These are phyloP conservation scores for Alternaria burnsii DNA, from an alignment of 2,329 filamentous ascomycete genomes.

Conservation along the genomic window DNA sequence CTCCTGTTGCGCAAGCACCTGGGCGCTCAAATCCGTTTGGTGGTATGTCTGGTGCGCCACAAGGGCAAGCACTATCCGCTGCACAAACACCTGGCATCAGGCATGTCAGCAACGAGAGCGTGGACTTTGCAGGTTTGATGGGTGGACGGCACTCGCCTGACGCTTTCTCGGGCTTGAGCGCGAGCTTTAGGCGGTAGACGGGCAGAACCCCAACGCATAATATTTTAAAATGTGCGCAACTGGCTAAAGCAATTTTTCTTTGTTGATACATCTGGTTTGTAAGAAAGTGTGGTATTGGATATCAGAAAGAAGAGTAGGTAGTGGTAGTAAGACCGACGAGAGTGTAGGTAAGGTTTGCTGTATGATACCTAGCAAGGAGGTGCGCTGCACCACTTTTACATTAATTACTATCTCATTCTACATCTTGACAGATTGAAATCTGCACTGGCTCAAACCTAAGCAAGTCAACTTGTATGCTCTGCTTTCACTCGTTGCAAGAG, in stretches of 20 bases:
- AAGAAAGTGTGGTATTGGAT: slow-evolving; percentile 2
- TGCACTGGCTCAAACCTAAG: background rate
- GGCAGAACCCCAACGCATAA: background rate
- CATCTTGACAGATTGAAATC: background rate
- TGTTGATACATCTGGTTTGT: background rate
- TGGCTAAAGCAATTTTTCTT: background rate
- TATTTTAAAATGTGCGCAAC: background rate
- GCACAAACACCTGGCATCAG: slow-evolving; percentile 42
- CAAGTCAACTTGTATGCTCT: background rate
- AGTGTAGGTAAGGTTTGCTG: slow-evolving; percentile 8
- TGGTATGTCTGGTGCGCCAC: slow-evolving; percentile 25
- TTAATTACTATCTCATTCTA: slow-evolving; percentile 12
- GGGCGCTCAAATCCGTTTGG: slow-evolving; percentile 68
- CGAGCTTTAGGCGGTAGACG: slow-evolving; percentile 53
- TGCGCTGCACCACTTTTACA: slow-evolving; percentile 8
- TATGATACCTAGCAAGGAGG: slow-evolving; percentile 18
- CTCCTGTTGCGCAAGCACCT: slow-evolving; percentile 30
- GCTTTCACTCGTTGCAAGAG: background rate
- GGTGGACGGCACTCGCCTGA: slow-evolving; percentile 78
- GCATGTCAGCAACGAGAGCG: slow-evolving; percentile 74
- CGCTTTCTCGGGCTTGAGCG: slow-evolving; percentile 79
- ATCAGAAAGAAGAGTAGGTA: background rate
- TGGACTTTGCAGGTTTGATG: slow-evolving; percentile 68
- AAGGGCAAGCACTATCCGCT: slow-evolving; percentile 31
- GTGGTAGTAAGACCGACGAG: background rate